Conservation (phyloP, 1,139 yeast species). For the Sugiyamaella neomexicana region DNA sequence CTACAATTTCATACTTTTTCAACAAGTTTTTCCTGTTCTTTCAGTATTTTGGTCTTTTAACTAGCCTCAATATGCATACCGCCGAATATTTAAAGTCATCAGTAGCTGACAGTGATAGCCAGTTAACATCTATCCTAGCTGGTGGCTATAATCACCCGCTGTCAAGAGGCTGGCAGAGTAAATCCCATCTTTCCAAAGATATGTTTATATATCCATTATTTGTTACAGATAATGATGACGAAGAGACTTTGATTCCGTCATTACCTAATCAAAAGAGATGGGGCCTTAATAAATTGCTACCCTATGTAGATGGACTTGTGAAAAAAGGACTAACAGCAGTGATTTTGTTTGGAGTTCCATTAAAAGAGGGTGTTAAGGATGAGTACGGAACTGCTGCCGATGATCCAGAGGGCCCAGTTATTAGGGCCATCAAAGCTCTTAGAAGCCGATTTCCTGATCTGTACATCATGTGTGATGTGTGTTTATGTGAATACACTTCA, state of each 20-base stretch:
- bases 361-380: slow-evolving; percentile 74
- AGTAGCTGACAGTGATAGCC: slow-evolving; percentile 44
- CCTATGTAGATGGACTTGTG: slow-evolving; percentile 68
- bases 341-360: slow-evolving; percentile 88
- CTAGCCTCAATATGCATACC: slow-evolving; percentile 6
- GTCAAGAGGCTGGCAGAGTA: slow-evolving; percentile 87
- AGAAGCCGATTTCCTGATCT: slow-evolving; percentile 70
- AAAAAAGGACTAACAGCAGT: slow-evolving; percentile 83
- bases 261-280: slow-evolving; percentile 86
- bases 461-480: slow-evolving; percentile 90
- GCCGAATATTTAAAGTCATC: slow-evolving; percentile 33
- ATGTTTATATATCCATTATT: slow-evolving; percentile 95
- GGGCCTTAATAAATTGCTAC: slow-evolving; percentile 77
- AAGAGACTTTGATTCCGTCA: slow-evolving; percentile 68
- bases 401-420: slow-evolving; percentile 95
- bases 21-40: not conserved
- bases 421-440: slow-evolving; percentile 67
- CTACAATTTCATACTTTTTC: not conserved
- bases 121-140: slow-evolving; percentile 75
- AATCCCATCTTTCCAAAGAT: slow-evolving; percentile 73
- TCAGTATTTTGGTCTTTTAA: not conserved
- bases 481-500: slow-evolving; percentile 92
- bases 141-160: slow-evolving; percentile 95
- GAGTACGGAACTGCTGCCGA: slow-evolving; percentile 86
- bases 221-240: slow-evolving; percentile 79